These are phyloP conservation scores for Neurospora sp. DNA, from an alignment of 2,329 filamentous ascomycete species.

Conservation along the genomic window DNA sequence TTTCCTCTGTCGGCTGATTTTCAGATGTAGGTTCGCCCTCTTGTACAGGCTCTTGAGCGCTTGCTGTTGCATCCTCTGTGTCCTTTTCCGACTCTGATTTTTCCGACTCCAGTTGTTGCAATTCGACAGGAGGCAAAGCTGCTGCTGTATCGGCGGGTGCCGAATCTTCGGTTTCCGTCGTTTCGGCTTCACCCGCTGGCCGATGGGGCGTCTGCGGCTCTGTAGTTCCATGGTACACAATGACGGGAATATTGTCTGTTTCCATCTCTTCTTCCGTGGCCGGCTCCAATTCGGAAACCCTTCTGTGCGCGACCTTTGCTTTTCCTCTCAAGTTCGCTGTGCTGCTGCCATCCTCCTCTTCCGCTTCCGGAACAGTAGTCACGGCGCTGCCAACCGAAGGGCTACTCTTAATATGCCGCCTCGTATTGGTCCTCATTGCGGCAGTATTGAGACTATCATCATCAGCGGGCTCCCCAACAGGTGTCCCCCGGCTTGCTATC, in stretches of 20 bases:
- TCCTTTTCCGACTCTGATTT: slow-evolving; percentile 6
- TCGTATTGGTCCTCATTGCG: slow-evolving; percentile 57
- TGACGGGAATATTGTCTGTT: slow-evolving; percentile 26
- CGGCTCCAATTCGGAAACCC: slow-evolving; percentile 16
- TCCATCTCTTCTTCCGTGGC: slow-evolving; percentile 36
- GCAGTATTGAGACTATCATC: slow-evolving; percentile 44
- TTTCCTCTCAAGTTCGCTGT: slow-evolving; percentile 23
- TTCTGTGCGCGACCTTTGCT: not conserved
- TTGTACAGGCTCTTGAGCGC: slow-evolving; percentile 1
- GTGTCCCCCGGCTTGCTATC: slow-evolving; percentile 10
- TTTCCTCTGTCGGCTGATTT: slow-evolving; percentile 17
- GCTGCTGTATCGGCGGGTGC: slow-evolving; percentile 8
- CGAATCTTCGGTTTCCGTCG: not conserved
- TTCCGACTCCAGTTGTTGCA: slow-evolving; percentile 1
- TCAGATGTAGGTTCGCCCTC: slow-evolving; percentile 10
- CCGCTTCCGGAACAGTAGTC: slow-evolving; percentile 71
- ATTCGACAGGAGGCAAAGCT: slow-evolving; percentile 5
- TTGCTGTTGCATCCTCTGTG: not conserved
- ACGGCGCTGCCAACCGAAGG: slow-evolving; percentile 72
- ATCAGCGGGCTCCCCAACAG: slow-evolving; percentile 16
- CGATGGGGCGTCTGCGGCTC: slow-evolving; percentile 8
- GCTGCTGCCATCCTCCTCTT: slow-evolving; percentile 56
- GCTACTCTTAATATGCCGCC: slow-evolving; percentile 71
- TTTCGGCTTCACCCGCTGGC: not conserved
- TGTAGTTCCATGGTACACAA: slow-evolving; percentile 26